Evolutionary conservation across 495 filamentous ascomycete genomes (phyloP).

Genomic region (Tuber magnatum): DNA sequence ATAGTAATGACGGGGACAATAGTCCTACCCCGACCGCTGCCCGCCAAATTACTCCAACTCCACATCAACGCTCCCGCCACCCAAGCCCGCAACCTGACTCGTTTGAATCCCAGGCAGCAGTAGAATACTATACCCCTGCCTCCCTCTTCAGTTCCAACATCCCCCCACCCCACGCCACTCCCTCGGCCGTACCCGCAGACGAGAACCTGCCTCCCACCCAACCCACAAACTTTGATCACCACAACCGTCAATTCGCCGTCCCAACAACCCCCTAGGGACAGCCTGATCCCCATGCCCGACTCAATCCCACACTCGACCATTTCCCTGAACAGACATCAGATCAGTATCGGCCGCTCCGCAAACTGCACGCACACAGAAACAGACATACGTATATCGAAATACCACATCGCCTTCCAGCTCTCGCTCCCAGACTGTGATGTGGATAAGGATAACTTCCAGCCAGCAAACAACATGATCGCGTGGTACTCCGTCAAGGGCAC

Average conservation of each 20-base stretch:
- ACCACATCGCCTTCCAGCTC: slow-evolving; percentile 32
- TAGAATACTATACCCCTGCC: slow-evolving; percentile 5
- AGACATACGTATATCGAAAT: slow-evolving; percentile 34
- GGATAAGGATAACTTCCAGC: slow-evolving; percentile 9
- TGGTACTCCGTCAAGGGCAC: slow-evolving; percentile 26
- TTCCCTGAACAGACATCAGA: slow-evolving; percentile 16
- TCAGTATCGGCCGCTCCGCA: slow-evolving; percentile 28
- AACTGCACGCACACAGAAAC: slow-evolving; percentile 16
- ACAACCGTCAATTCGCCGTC: slow-evolving; percentile 10
- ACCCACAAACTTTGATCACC: slow-evolving; percentile 2
- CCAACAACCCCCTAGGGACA: slow-evolving; percentile 35
- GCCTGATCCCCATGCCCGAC: slow-evolving; percentile 26
- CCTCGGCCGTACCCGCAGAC: slow-evolving; percentile 5
- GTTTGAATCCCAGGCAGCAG: not conserved
- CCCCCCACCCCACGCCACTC: slow-evolving; percentile 7
- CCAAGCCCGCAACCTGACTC: not conserved
- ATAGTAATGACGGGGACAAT: not conserved
- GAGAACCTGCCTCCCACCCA: slow-evolving; percentile 15
- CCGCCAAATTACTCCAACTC: not conserved
- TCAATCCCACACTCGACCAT: slow-evolving; percentile 18
- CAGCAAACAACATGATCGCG: slow-evolving; percentile 28
- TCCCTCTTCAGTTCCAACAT: slow-evolving; percentile 14
- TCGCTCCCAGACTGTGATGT: slow-evolving; percentile 1
- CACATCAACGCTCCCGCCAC: not conserved
- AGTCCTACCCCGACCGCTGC: slow-evolving; percentile 2